Evolutionary conservation across 306 rosid species (phyloP).

Genomic region (Abrus precatorius): DNA sequence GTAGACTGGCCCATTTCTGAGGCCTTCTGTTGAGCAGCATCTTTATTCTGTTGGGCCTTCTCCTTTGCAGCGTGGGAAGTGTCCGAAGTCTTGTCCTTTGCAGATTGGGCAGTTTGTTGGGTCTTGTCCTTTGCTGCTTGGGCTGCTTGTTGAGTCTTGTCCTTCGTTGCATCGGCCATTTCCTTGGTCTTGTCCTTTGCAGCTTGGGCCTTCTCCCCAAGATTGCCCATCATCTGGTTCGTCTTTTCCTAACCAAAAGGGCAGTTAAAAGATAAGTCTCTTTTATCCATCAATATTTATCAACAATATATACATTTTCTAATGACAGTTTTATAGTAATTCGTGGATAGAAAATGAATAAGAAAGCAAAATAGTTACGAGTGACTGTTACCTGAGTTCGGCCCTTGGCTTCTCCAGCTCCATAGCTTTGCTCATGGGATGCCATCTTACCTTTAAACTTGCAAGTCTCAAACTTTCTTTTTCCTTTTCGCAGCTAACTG

Average conservation of each 20-base stretch:
- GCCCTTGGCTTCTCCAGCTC: slow-evolving; percentile 18
- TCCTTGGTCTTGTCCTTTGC: slow-evolving; percentile 55
- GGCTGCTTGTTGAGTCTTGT: slow-evolving; percentile 44
- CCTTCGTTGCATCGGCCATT: slow-evolving; percentile 51
- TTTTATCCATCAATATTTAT: too few species aligned
- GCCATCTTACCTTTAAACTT: slow-evolving; percentile 59
- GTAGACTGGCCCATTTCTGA: slow-evolving; percentile 48
- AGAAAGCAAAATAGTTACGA: background rate
- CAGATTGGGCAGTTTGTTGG: slow-evolving; percentile 30
- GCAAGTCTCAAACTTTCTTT: background rate
- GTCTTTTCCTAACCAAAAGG: slow-evolving; percentile 54
- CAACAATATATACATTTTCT: too few species aligned
- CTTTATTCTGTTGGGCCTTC: slow-evolving; percentile 45
- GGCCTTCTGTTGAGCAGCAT: slow-evolving; percentile 40
- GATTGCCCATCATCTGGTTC: slow-evolving; percentile 55
- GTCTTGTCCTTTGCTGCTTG: slow-evolving; percentile 50
- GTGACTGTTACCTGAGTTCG: background rate
- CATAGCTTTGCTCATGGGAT: slow-evolving; percentile 52
- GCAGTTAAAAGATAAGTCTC: background rate
- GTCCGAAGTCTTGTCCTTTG: slow-evolving; percentile 38
- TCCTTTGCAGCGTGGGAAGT: slow-evolving; percentile 49
- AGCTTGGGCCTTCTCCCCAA: slow-evolving; percentile 57
- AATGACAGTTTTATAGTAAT: too few species aligned
- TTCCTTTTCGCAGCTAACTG: background rate
- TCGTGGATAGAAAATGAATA: background rate